Base-by-base conservation (phyloP, 805 yeast species). In the Zygosaccharomyces lentus region DNA sequence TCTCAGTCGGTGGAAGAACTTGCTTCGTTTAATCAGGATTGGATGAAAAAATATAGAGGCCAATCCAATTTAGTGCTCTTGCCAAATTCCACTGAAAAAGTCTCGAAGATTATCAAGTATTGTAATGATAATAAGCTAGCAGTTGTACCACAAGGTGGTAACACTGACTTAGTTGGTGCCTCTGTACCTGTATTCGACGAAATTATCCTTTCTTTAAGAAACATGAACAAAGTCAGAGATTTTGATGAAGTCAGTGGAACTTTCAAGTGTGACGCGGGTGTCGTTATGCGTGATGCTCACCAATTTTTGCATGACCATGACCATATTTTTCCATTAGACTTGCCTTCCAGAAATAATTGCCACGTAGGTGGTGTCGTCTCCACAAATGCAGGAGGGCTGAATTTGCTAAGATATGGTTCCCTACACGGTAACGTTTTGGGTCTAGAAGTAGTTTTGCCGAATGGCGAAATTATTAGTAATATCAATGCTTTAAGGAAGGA, bases 321-420 rank as follows among this genome's bases (percentile, higher is more conserved):
- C 3, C 84, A 82, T 65, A 84, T 87, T 47, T 88, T 87, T 73
- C 96, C 96, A 21, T 72, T 87, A 43, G 96, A 87, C 63, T 71
- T 87, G 50, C 96, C 96, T 49, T 95, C 96, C 27, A 87, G 88
- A 69, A 96, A 96, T 23, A 85, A 93, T 5, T 88, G 96, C 65
- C 91, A 84, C 55, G 80, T 88, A 50, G 96, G 96, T 51, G 96
- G 96, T 50, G 84, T 80, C 47, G 88, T 86, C 41, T 91, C 95
- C 16, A 86, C 95, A 16, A 87, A 87, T 61, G 96, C 96, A 6
- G 96, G 96, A 57, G 96, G 96, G 2, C 74, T 88, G 55, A 72
- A 96, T 59, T 73, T 87, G 45, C 69, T 87, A 48, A 74, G 93
- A 57, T 87, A 86, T 64, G 96, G 96, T 4, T 84, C 91, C 4